These are phyloP conservation scores for Sindora glabra DNA, from an alignment of 306 rosid genomes.

Conservation along the genomic window DNA sequence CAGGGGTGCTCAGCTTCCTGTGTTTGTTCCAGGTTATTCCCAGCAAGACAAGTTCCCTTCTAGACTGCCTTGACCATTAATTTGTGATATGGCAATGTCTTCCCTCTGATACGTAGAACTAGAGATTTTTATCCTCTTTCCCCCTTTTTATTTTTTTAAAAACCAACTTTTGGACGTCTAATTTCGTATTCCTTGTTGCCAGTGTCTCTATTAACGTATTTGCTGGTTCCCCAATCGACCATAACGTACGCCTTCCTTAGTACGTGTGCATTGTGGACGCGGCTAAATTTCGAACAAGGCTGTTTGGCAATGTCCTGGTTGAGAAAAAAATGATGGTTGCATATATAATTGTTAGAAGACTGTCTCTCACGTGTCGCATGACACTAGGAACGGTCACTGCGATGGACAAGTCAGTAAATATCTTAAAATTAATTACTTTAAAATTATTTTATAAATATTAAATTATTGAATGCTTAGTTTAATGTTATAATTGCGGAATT, in stretches of 20 bases:
- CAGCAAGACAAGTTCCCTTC: conserved; percentile 42
- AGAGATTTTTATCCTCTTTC: no score
- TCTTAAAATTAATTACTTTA: no score
- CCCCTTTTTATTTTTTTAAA: not conserved
- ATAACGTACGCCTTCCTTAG: not conserved
- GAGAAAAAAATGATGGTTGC: no score
- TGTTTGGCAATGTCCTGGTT: not conserved
- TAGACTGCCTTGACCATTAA: conserved; percentile 16
- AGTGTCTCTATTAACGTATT: conserved; percentile 3
- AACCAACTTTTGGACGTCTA: not conserved
- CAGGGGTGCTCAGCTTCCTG: conserved; percentile 65
- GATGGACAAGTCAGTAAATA: no score
- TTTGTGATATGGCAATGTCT: no score
- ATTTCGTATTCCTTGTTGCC: conserved; percentile 2
- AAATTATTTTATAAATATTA: no score
- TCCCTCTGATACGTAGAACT: no score
- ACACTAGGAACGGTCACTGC: no score
- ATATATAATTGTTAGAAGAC: no score
- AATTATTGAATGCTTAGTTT: no score
- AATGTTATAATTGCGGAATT: no score
- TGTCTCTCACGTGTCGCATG: no score
- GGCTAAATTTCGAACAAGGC: not conserved
- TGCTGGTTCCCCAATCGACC: conserved; percentile 17
- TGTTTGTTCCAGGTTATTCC: conserved; percentile 61
- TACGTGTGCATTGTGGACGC: conserved; percentile 7